phyloP scores from a whole-genome alignment of 2,329 filamentous ascomycete species.

The Leptographium flavum region DNA sequence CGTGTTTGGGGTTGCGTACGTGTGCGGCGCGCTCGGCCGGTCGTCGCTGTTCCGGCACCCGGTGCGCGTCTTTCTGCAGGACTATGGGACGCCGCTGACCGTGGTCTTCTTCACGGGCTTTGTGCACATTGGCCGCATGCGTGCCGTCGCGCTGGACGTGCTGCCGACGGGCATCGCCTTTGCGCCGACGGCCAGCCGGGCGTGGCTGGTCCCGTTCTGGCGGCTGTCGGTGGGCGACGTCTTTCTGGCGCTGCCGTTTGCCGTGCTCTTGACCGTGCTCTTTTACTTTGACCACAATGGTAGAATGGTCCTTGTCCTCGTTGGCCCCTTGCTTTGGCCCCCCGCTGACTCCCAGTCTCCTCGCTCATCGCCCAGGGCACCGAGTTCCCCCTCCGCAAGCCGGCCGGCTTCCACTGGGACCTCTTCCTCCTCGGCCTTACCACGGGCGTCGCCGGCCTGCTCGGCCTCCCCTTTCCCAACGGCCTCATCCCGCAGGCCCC shows the following conservation, averaged over 20 bases:
- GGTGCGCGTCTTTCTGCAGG: constrained; percentile 70
- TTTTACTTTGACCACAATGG: constrained; percentile 89
- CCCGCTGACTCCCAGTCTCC: constrained; percentile 40
- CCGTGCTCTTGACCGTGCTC: constrained; percentile 64
- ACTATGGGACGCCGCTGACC: constrained; percentile 75
- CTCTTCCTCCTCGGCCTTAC: constrained; percentile 68
- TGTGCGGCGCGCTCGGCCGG: constrained; percentile 56
- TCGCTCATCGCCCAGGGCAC: constrained; percentile 73
- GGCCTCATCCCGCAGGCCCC: constrained; percentile 73
- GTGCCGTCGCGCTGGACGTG: constrained; percentile 49
- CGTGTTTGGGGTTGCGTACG: constrained; percentile 63
- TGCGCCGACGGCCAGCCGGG: constrained; percentile 56
- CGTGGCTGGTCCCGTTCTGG: constrained; percentile 76
- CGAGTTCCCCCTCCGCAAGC: constrained; percentile 67
- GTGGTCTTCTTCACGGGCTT: constrained; percentile 85
- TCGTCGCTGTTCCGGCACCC: constrained; percentile 61
- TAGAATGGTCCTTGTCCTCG: constrained; percentile 19
- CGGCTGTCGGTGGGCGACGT: constrained; percentile 57
- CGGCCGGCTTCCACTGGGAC: constrained; percentile 77
- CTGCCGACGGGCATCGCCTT: constrained; percentile 68
- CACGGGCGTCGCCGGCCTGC: constrained; percentile 58
- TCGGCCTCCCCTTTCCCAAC: constrained; percentile 71
- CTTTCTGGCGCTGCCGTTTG: constrained; percentile 80
- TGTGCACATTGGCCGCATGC: constrained; percentile 74
- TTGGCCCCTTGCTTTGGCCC: not conserved